Evolutionary conservation across 2,329 filamentous ascomycete species (phyloP), one percentile per base, ranked within the genome.

Genomic region (Colletotrichum sp.): DNA sequence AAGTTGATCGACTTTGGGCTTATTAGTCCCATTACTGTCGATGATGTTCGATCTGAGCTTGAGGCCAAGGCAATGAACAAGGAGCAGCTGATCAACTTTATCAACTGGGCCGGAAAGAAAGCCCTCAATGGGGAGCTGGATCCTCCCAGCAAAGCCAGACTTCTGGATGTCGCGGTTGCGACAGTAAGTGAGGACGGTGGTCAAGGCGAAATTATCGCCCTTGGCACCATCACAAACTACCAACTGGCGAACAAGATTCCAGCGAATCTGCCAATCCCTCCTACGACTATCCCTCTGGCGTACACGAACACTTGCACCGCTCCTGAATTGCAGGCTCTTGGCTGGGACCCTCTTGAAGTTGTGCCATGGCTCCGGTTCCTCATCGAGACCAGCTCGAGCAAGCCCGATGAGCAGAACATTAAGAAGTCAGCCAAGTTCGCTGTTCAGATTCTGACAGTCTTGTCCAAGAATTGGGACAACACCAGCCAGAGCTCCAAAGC

Each of bases 391-490:
- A 88, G 91, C 12, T 89, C 91, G 7, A 89, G 90, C 71, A 90
- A 90, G 49, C 82, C 90, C 5, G 87, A 92, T 6, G 90, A 93
- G 3, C 90, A 95, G 79, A 93, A 94, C 82, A 87, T 99, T 9
- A 95, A 93, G 1, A 90, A 89, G 70, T 94, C 93, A 0, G 85
- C 95, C 27, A 90, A 92, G 22, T 98, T 99, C 82, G 93, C 96
- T 9, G 89, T 92, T 1, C 93, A 95, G 78, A 90, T 98, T 12
- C 89, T 99, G 36, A 91, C 92, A 3, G 91, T 98, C 1, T 82
- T 98, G 25, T 98, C 96, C 3, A 98, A 96, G 82, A 93, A 94
- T 78, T 99, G 96, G 95, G 96, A 99, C 65, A 90, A 90, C n/a
- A 85, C 98, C 19, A 93, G 92, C 77, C 87, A 88, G 61, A 87